phyloP scores from a whole-genome alignment of 1,284 basidiomycete genomes.

The Bondarzewia mesenterica region DNA sequence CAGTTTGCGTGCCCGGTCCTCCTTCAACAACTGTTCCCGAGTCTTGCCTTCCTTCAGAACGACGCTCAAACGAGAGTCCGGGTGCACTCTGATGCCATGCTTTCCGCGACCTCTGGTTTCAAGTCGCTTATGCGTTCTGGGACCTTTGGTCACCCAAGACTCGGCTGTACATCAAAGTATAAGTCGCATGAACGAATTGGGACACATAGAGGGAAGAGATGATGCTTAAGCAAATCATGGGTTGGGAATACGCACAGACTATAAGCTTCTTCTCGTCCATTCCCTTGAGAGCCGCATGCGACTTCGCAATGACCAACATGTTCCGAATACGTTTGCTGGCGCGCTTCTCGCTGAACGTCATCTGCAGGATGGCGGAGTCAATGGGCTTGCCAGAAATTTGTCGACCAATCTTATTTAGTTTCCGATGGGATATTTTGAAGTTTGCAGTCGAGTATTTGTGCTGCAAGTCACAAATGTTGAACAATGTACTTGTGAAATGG shows the following conservation, averaged over 20 bases:
- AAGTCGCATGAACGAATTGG: slow-evolving; percentile 1
- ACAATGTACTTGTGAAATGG: too few species aligned
- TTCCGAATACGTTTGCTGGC: slow-evolving; percentile 81
- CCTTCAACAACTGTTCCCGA: slow-evolving; percentile 57
- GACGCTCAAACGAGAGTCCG: slow-evolving; percentile 72
- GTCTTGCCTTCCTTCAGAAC: slow-evolving; percentile 83
- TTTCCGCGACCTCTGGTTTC: slow-evolving; percentile 85
- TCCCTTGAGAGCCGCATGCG: slow-evolving; percentile 80
- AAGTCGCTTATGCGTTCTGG: slow-evolving; percentile 54
- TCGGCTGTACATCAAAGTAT: slow-evolving; percentile 59
- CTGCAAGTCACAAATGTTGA: slow-evolving; percentile 26
- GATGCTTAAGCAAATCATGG: slow-evolving; percentile 1
- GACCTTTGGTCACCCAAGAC: slow-evolving; percentile 90
- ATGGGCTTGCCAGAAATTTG: slow-evolving; percentile 88
- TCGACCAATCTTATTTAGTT: slow-evolving; percentile 81
- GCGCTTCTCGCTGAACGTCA: slow-evolving; percentile 91
- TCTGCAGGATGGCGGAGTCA: slow-evolving; percentile 92
- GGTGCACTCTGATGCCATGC: slow-evolving; percentile 73
- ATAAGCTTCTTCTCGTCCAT: slow-evolving; percentile 70
- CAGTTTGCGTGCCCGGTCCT: slow-evolving; percentile 60
- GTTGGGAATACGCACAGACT: slow-evolving; percentile 53
- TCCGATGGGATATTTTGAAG: slow-evolving; percentile 92
- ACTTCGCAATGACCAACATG: slow-evolving; percentile 81
- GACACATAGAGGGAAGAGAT: background rate
- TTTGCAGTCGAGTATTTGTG: slow-evolving; percentile 87